Conservation (phyloP, 139 green algal species). For the Chlamydomonas sphaeroides region DNA sequence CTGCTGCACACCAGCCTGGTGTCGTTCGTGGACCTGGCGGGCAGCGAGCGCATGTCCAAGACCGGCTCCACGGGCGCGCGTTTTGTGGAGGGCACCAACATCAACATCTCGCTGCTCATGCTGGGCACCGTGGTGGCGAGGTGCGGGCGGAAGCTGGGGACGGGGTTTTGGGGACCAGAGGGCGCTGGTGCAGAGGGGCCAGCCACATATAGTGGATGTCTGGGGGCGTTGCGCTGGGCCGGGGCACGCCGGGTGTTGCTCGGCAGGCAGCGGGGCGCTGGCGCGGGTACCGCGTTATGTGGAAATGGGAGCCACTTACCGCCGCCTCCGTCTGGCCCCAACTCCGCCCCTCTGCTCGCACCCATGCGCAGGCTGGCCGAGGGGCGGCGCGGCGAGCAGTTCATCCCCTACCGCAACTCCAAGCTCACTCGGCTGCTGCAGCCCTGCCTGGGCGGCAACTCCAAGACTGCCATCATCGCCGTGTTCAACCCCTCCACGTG, state of each 20-base stretch:
- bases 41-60: constrained; percentile 57
- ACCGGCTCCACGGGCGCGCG: constrained; percentile 43
- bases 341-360: background rate
- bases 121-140: constrained; percentile 62
- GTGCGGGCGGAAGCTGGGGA: background rate
- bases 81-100: constrained; percentile 57
- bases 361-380: constrained; percentile 40
- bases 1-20: constrained; percentile 42
- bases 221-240: too few relatives aligned
- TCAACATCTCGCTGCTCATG: constrained; percentile 66
- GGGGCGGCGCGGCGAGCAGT: constrained; percentile 33
- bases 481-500: constrained; percentile 50
- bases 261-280: too few relatives aligned
- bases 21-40: constrained; percentile 67
- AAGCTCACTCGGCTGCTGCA: constrained; percentile 77
- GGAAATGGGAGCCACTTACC: too few relatives aligned
- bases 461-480: constrained; percentile 55
- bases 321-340: too few relatives aligned
- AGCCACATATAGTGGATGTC: too few relatives aligned
- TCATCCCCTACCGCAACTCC: constrained; percentile 76
- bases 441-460: constrained; percentile 60
- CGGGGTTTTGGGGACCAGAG: too few relatives aligned
- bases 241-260: too few relatives aligned
- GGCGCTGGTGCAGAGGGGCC: too few relatives aligned
- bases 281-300: too few relatives aligned